These are phyloP conservation scores for Kuraishia hungarica DNA, from an alignment of 805 yeast species.

Conservation along the genomic window DNA sequence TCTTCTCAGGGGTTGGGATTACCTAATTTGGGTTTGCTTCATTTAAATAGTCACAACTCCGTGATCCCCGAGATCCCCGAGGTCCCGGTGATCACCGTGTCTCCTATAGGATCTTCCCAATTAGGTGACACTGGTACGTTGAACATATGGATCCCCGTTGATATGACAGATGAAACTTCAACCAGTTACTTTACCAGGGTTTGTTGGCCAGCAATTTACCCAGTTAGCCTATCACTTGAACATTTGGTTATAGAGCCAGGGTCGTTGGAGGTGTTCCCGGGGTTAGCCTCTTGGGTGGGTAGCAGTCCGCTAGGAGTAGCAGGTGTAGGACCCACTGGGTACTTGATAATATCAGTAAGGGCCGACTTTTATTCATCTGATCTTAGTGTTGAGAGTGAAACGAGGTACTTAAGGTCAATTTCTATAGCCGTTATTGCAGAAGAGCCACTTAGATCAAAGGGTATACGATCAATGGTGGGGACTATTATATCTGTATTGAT, in stretches of 20 bases:
- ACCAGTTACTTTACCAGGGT: neutral
- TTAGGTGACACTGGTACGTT: neutral
- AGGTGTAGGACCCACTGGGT: neutral
- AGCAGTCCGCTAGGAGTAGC: neutral
- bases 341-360: neutral
- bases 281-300: too few relatives aligned
- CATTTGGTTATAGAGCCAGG: neutral
- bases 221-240: neutral
- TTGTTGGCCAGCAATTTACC: conserved; percentile 1
- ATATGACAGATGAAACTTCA: neutral
- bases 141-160: neutral
- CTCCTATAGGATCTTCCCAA: neutral
- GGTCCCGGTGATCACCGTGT: neutral
- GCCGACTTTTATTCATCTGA: neutral
- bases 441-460: neutral
- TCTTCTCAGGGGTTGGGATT: neutral
- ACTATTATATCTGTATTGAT: neutral
- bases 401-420: neutral
- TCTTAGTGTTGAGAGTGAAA: neutral
- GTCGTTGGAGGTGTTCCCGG: neutral
- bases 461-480: neutral
- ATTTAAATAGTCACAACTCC: too few relatives aligned
- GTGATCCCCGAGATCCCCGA: too few relatives aligned
- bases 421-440: neutral
- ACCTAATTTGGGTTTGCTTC: neutral